Conservation (phyloP, 352 stramenopile genomes). For the Achlya hypogyna region DNA sequence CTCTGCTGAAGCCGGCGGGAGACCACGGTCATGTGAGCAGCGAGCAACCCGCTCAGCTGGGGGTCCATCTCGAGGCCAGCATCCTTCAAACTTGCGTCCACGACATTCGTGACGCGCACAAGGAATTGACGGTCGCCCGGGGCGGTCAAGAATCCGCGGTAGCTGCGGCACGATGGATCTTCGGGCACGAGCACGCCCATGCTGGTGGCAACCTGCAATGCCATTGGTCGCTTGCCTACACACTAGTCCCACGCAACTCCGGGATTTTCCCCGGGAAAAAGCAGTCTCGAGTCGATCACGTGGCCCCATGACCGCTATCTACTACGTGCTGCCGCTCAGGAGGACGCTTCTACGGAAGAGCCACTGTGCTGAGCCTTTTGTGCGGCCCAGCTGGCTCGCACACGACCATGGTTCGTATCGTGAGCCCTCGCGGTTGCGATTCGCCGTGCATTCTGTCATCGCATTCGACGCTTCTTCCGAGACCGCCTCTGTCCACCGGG, state of each 20-base stretch:
- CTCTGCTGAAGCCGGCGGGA: slow-evolving; percentile 9
- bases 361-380: too few relatives aligned
- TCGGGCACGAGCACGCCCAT: slow-evolving; percentile 1
- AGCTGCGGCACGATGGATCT: not conserved
- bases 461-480: not conserved
- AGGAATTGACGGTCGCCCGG: not conserved
- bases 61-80: slow-evolving; percentile 5
- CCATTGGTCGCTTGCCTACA: not conserved
- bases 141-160: not conserved
- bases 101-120: not conserved
- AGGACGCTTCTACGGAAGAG: too few relatives aligned
- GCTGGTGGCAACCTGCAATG: not conserved
- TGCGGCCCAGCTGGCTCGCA: too few relatives aligned
- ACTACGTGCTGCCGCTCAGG: too few relatives aligned
- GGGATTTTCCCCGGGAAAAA: too few relatives aligned
- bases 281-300: too few relatives aligned
- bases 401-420: too few relatives aligned
- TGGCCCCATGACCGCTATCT: too few relatives aligned
- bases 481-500: too few relatives aligned
- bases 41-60: not conserved
- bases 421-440: too few relatives aligned
- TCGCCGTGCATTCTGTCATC: not conserved
- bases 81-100: not conserved
- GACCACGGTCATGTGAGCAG: not conserved
- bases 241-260: not conserved